Evolutionary conservation across 495 filamentous ascomycete genomes (phyloP).

Genomic region (Penicillium waksmanii): DNA sequence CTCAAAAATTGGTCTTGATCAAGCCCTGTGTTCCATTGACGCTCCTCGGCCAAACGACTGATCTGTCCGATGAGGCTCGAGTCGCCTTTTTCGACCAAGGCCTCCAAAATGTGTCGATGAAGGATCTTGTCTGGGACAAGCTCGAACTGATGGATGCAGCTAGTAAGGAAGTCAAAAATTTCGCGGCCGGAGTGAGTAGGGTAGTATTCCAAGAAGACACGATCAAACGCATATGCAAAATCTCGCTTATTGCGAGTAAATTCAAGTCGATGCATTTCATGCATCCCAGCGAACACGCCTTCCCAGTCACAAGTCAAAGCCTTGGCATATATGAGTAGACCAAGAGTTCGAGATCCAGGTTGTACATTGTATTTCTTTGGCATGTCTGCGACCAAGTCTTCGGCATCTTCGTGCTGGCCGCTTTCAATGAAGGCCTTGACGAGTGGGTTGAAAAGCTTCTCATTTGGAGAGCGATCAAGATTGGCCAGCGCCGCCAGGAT

Average conservation of each 20-base stretch:
- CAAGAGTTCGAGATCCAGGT: slow-evolving; percentile 43
- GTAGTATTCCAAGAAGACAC: slow-evolving; percentile 51
- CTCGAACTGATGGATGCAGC: slow-evolving; percentile 39
- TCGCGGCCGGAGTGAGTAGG: slow-evolving; percentile 36
- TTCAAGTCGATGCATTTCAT: slow-evolving; percentile 43
- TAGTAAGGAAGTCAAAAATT: slow-evolving; percentile 40
- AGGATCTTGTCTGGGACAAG: slow-evolving; percentile 45
- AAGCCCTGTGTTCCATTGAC: slow-evolving; percentile 38
- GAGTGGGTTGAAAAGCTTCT: slow-evolving; percentile 49
- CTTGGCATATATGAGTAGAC: slow-evolving; percentile 40
- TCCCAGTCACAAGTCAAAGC: slow-evolving; percentile 48
- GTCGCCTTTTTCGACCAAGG: slow-evolving; percentile 44
- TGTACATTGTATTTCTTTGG: slow-evolving; percentile 29
- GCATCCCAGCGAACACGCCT: slow-evolving; percentile 40
- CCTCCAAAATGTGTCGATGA: slow-evolving; percentile 47
- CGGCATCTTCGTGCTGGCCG: slow-evolving; percentile 41
- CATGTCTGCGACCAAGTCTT: slow-evolving; percentile 44
- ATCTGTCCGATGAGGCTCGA: slow-evolving; percentile 34
- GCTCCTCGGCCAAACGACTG: slow-evolving; percentile 30
- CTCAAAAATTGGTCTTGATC: slow-evolving; percentile 33
- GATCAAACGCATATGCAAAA: slow-evolving; percentile 42
- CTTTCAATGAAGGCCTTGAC: slow-evolving; percentile 45
- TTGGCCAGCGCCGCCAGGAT: slow-evolving; percentile 31
- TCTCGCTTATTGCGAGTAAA: slow-evolving; percentile 32
- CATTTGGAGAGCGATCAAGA: slow-evolving; percentile 34